Evolutionary conservation across 2,329 filamentous ascomycete genomes (phyloP), one percentile per base, ranked within the genome.

Genomic region (Aspergillus sp.): DNA sequence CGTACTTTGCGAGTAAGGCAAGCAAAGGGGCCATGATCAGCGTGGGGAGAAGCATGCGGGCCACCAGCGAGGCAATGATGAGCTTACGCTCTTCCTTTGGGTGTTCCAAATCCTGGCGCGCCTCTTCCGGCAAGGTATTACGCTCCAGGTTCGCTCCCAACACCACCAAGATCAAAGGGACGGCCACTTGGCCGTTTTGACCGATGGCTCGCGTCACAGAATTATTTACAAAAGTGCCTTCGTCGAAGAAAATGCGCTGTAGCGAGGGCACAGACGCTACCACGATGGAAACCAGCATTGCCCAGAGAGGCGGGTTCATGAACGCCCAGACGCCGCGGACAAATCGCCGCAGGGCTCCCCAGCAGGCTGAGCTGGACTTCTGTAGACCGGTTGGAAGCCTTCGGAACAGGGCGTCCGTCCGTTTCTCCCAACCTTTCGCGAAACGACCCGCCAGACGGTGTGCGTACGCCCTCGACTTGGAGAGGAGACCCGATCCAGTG

Each of bases 271-370:
- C 83, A 0, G 91, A 95, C 2, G 94, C 94, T 5, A 99, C 89
- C 47, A 96, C 75, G 43, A 97, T 86, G n/a, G 94, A 90, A 36
- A 86, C 78, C 32, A 97, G 77, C 94, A 99, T 97, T 26, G 94
- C 92, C 91, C 92, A 97, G 22, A 99, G 84, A 1, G 94, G 94
- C 40, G 94, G 93, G 73, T 97, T 97, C 93, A 99, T 97, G 71
- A 96, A 96, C 45, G 89, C 88, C 88, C 89, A 94, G 11, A 92
- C 69, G 48, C 91, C 91, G 45, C 73, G 74, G 60, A 82, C 73
- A 61, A 89, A 86, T 56, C 69, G 81, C 70, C 61, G 62, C 26
- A 75, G 49, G 40, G 69, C 73, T 30, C 65, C 69, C 42, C 69
- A 74, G 16, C 75, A 57, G 20, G 69, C 74, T 9, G 75, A 70